Conservation (phyloP, 2,329 filamentous ascomycete genomes). For the Phyllosticta paracitricarpa region DNA sequence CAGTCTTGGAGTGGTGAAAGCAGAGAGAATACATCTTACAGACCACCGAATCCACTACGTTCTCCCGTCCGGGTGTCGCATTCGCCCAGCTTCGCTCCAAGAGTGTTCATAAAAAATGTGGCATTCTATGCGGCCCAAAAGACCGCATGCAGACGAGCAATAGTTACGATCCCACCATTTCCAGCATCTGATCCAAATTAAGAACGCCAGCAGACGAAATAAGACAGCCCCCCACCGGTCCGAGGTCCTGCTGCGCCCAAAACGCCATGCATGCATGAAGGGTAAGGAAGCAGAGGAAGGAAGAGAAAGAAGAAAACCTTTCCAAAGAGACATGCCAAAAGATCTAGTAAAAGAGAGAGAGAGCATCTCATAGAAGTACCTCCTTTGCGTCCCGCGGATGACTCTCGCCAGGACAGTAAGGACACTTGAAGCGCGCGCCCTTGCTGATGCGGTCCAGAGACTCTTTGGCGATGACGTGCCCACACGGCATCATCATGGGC, state of each 20-base stretch:
- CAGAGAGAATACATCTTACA: no score
- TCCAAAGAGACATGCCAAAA: not conserved
- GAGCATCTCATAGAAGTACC: slow-evolving; percentile 44
- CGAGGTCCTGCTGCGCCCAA: not conserved
- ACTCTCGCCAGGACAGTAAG: slow-evolving; percentile 86
- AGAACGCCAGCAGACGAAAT: not conserved
- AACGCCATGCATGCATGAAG: not conserved
- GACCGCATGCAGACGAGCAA: not conserved
- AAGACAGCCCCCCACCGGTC: not conserved
- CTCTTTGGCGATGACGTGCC: slow-evolving; percentile 84
- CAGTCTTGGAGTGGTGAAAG: no score
- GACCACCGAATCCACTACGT: no score
- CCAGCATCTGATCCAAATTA: not conserved
- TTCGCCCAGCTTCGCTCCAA: no score
- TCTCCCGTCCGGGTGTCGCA: no score
- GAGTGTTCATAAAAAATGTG: not conserved
- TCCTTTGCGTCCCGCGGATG: slow-evolving; percentile 64
- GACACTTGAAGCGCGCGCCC: slow-evolving; percentile 79
- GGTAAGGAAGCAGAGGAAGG: not conserved
- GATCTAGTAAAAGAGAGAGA: not conserved
- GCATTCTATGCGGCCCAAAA: not conserved
- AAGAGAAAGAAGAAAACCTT: not conserved
- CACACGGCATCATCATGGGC: slow-evolving; percentile 93
- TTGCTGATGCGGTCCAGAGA: slow-evolving; percentile 72
- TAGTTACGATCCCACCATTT: not conserved